phyloP scores from a whole-genome alignment of 2,329 filamentous ascomycete species.

The Exophiala spinifera region DNA sequence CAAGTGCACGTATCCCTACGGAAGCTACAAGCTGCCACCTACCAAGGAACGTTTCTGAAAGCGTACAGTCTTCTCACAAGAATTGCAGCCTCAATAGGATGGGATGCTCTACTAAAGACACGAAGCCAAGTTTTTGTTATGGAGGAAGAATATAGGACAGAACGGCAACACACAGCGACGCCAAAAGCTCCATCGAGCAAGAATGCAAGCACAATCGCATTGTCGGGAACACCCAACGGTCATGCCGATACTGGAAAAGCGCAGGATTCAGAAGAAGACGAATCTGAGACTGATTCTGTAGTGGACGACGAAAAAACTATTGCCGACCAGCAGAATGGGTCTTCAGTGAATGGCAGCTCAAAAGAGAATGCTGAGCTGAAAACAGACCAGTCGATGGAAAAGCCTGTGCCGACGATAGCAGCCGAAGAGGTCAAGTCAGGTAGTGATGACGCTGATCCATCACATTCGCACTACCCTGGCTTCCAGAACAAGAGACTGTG shows the following conservation, averaged over 20 bases:
- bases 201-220: slow-evolving; percentile 74
- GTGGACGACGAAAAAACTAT: slow-evolving; percentile 32
- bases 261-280: slow-evolving; percentile 26
- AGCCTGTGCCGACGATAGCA: slow-evolving; percentile 73
- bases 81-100: slow-evolving; percentile 93
- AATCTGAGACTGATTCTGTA: slow-evolving; percentile 31
- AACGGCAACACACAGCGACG: slow-evolving; percentile 55
- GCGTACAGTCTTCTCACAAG: slow-evolving; percentile 93
- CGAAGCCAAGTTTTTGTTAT: slow-evolving; percentile 98
- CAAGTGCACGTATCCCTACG: slow-evolving; percentile 82
- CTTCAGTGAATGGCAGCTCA: slow-evolving; percentile 34
- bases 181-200: slow-evolving; percentile 52
- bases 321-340: slow-evolving; percentile 29
- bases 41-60: slow-evolving; percentile 93
- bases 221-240: slow-evolving; percentile 64
- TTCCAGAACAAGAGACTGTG: slow-evolving; percentile 97
- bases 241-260: slow-evolving; percentile 38
- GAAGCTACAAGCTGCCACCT: slow-evolving; percentile 80
- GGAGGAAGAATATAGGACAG: slow-evolving; percentile 96
- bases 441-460: slow-evolving; percentile 62
- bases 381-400: slow-evolving; percentile 59
- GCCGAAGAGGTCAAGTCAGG: slow-evolving; percentile 75
- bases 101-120: slow-evolving; percentile 93
- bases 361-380: slow-evolving; percentile 30
- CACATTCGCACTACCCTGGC: slow-evolving; percentile 74